These are phyloP conservation scores for Fraxinus quadrangulata DNA, from an alignment of 257 asterid species.

Conservation along the genomic window DNA sequence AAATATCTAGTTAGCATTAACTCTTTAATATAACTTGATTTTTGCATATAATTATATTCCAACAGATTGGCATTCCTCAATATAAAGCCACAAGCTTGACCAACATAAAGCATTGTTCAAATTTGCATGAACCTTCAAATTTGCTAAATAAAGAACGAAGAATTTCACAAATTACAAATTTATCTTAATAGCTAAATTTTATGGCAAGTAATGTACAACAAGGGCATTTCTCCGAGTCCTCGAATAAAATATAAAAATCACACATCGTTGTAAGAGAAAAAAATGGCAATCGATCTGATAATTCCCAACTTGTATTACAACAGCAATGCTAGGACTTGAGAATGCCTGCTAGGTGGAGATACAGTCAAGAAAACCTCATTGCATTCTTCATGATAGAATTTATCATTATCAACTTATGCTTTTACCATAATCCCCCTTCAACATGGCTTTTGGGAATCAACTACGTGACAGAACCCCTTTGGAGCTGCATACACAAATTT, in stretches of 20 bases:
- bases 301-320: constrained; percentile 27
- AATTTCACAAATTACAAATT: neutral
- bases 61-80: too few species aligned
- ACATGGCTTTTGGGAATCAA: constrained; percentile 29
- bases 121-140: too few species aligned
- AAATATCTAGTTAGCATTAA: too few species aligned
- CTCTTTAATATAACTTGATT: neutral
- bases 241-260: neutral
- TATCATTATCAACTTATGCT: neutral
- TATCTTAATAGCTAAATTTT: neutral
- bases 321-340: neutral
- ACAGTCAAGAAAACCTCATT: constrained; percentile 13
- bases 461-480: constrained; percentile 81
- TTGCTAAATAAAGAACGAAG: neutral
- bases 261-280: neutral
- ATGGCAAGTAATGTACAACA: neutral
- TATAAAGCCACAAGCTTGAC: too few species aligned
- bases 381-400: constrained; percentile 12
- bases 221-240: neutral
- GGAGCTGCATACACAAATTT: constrained; percentile 54
- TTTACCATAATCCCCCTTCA: constrained; percentile 2
- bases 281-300: neutral
- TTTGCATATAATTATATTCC: too few species aligned
- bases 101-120: too few species aligned
- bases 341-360: constrained; percentile 21